phyloP scores from a whole-genome alignment of 306 rosid genomes.

The Medicago ruthenica region DNA sequence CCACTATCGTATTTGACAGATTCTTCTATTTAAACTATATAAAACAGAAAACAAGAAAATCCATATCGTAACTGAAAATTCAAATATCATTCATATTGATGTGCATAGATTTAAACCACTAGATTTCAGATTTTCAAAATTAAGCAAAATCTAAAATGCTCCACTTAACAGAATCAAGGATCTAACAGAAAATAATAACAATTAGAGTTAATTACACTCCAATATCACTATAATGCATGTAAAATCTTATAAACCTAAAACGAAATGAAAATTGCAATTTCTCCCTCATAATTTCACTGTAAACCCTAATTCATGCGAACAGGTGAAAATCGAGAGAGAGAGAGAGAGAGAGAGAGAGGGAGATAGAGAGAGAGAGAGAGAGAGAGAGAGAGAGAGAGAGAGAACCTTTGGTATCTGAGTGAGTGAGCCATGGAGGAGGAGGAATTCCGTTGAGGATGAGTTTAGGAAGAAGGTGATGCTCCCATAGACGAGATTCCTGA shows the following conservation, averaged over 20 bases:
- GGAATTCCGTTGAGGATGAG: slow-evolving; percentile 75
- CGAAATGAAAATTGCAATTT: not conserved
- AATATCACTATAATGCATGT: not conserved
- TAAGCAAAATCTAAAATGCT: slow-evolving; percentile 28
- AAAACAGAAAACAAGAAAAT: not conserved
- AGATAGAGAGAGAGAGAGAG: no score
- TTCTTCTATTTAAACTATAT: not conserved
- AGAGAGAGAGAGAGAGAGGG: no score
- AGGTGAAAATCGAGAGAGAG: not conserved
- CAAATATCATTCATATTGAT: not conserved
- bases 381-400: slow-evolving; percentile 2
- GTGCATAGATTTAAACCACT: not conserved
- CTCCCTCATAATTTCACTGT: not conserved
- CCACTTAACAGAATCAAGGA: not conserved
- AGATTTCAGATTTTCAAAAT: slow-evolving; percentile 8
- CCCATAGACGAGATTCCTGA: slow-evolving; percentile 70
- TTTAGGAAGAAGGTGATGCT: slow-evolving; percentile 73
- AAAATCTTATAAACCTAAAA: not conserved
- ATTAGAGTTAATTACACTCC: not conserved
- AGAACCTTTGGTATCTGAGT: slow-evolving; percentile 59
- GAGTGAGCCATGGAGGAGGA: slow-evolving; percentile 83
- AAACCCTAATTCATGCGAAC: slow-evolving; percentile 18
- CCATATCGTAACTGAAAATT: not conserved
- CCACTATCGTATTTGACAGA: not conserved
- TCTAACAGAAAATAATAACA: slow-evolving; percentile 19